Evolutionary conservation across 148 eudicot species (phyloP).

Genomic region (Hydrangea macrophylla): DNA sequence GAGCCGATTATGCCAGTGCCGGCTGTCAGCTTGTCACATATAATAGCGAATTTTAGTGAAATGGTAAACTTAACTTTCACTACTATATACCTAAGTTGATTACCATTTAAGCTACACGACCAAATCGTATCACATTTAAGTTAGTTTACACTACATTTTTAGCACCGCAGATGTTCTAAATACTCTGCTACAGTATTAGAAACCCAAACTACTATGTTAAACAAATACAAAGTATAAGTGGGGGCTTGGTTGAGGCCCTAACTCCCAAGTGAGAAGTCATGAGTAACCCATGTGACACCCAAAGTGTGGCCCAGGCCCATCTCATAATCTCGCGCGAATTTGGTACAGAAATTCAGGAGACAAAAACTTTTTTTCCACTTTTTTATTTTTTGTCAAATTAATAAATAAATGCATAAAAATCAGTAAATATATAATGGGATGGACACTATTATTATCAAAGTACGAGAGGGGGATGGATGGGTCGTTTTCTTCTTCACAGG

Average conservation of each 20-base stretch:
- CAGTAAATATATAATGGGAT: slow-evolving; percentile 12
- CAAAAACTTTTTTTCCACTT: not conserved
- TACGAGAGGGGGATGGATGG: slow-evolving; percentile 21
- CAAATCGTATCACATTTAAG: too few species aligned
- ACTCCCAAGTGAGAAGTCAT: slow-evolving; percentile 12
- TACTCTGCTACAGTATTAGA: not conserved
- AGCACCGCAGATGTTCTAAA: too few species aligned
- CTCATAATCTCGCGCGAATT: not conserved
- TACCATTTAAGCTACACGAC: too few species aligned
- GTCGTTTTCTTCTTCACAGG: slow-evolving; percentile 35
- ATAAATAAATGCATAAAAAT: not conserved
- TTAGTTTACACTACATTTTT: too few species aligned
- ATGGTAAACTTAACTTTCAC: too few species aligned
- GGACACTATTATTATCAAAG: slow-evolving; percentile 33
- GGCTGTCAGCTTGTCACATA: not conserved
- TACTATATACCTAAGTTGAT: too few species aligned
- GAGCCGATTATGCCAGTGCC: too few species aligned
- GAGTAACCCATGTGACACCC: slow-evolving; percentile 40
- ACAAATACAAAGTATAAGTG: not conserved
- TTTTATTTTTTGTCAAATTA: not conserved
- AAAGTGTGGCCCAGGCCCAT: slow-evolving; percentile 20
- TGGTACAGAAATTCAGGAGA: not conserved
- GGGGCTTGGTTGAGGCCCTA: not conserved
- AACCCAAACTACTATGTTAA: not conserved
- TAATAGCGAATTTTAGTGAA: too few species aligned